phyloP scores from a whole-genome alignment of 2,329 filamentous ascomycete species.

The Stylonectria norvegica region DNA sequence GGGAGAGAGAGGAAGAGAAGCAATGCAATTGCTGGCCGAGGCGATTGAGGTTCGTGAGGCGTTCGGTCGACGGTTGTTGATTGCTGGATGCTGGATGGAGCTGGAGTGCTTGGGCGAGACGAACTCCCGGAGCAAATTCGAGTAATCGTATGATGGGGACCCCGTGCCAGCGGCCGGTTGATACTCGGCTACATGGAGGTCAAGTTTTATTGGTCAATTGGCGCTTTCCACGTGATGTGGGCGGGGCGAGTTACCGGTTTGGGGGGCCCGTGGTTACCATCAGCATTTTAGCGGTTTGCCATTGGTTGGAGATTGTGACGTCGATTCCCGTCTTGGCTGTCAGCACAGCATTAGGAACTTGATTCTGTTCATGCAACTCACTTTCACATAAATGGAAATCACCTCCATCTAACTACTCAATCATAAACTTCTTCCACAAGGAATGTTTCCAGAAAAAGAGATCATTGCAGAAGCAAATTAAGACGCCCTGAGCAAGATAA shows the following conservation, averaged over 20 bases:
- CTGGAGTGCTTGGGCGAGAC: constrained; percentile 12
- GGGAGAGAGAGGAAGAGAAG: constrained; percentile 10
- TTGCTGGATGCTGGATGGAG: constrained; percentile 16
- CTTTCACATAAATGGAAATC: too few relatives aligned
- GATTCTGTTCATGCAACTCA: too few relatives aligned
- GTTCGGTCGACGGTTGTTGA: too few relatives aligned
- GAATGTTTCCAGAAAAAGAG: too few relatives aligned
- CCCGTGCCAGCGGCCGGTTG: constrained; percentile 20
- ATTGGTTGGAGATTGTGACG: constrained; percentile 15
- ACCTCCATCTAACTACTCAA: too few relatives aligned
- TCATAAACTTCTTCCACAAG: too few relatives aligned
- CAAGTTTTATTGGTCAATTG: constrained; percentile 16
- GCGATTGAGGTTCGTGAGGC: too few relatives aligned
- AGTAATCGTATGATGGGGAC: constrained; percentile 31
- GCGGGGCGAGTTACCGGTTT: constrained; percentile 7
- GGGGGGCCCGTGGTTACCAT: constrained; percentile 12
- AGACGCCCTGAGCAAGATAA: too few relatives aligned
- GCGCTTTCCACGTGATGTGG: constrained; percentile 11
- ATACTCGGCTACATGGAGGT: constrained; percentile 21
- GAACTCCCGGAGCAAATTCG: constrained; percentile 22
- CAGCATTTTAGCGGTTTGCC: constrained; percentile 8
- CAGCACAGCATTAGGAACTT: too few relatives aligned
- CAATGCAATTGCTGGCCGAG: constrained; percentile 10
- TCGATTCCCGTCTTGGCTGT: constrained; percentile 3
- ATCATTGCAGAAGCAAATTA: too few relatives aligned